Percentiles rank a stretch among this genome's conserved stretches.
Conservation (phyloP, 2,329 filamentous ascomycete genomes). For the Cyphellophora europaea region DNA sequence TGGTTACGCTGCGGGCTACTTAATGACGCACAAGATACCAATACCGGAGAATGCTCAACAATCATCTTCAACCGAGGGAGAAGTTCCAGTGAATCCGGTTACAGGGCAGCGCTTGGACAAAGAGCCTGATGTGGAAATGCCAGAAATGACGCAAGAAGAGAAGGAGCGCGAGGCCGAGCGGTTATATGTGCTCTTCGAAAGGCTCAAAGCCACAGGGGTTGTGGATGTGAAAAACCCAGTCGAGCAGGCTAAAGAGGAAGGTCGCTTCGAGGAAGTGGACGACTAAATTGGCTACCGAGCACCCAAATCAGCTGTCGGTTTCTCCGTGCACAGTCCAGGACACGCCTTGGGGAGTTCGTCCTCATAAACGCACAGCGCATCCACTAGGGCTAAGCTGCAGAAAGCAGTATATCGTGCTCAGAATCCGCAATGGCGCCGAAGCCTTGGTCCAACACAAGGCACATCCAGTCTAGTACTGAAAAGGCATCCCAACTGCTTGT, state of each 20-base stretch:
- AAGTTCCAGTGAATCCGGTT: constrained; percentile 61
- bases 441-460: too few species aligned
- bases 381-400: too few species aligned
- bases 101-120: constrained; percentile 72
- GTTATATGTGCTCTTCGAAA: constrained; percentile 83
- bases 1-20: constrained; percentile 82
- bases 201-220: constrained; percentile 68
- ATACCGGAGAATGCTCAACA: constrained; percentile 60
- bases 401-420: too few species aligned
- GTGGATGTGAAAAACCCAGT: constrained; percentile 73
- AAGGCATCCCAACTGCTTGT: too few species aligned
- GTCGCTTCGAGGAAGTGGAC: constrained; percentile 47
- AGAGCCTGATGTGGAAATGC: constrained; percentile 34
- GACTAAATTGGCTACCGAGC: too few species aligned
- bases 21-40: constrained; percentile 74
- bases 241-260: constrained; percentile 57
- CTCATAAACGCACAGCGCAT: too few species aligned
- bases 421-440: too few species aligned
- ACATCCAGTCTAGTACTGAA: too few species aligned
- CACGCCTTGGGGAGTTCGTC: too few species aligned
- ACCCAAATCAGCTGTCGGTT: too few species aligned
- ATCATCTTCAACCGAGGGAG: constrained; percentile 27
- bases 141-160: constrained; percentile 81
- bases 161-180: constrained; percentile 86
- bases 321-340: too few species aligned